Evolutionary conservation across 768 basidiomycete genomes (phyloP), one percentile per base, ranked within the genome.

Genomic region (Solioccasus polychromus): DNA sequence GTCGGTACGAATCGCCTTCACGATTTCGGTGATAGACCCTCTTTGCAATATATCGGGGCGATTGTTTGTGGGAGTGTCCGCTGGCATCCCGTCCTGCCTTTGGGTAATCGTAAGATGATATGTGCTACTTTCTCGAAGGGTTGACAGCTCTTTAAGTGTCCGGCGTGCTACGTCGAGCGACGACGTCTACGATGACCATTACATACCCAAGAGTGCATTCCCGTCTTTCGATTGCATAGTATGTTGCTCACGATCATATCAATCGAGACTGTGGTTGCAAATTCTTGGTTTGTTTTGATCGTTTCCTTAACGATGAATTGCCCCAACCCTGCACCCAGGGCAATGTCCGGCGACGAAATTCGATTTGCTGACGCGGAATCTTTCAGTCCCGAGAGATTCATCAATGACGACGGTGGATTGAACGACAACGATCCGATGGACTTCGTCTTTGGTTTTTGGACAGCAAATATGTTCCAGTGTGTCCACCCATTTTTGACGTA

Each of bases 111-210:
- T n/a, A n/a, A n/a, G n/a, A n/a, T n/a, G n/a, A n/a, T n/a, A n/a
- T n/a, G n/a, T n/a, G n/a, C n/a, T n/a, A n/a, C 25, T 15, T 11
- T 5, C 24, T 14, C 5, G 9, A 18, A 14, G 29, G 14, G n/a
- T 32, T 37, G 29, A 44, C 36, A 24, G 18, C 9, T 18, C 9
- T 24, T 14, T 14, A 38, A 30, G 36, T 9, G 17, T 32, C n/a
- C 32, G 29, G 46, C 46, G 42, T 20, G 39, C 46, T 3, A 48
- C 59, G 1, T 51, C 44, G 4, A 46, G 53, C n/a, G 61, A 65
- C 26, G 70, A 71, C 32, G 42, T 62, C 5, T 69, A 67, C 43
- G 44, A 54, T 12, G 68, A 63, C 0, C 61, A 58, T 44, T 55
- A 48, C 20, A 58, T 71, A 20, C 70, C 70, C 0, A 60, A 63